Evolutionary conservation across 2,329 filamentous ascomycete species (phyloP).

Genomic region (Botrytis byssoidea): DNA sequence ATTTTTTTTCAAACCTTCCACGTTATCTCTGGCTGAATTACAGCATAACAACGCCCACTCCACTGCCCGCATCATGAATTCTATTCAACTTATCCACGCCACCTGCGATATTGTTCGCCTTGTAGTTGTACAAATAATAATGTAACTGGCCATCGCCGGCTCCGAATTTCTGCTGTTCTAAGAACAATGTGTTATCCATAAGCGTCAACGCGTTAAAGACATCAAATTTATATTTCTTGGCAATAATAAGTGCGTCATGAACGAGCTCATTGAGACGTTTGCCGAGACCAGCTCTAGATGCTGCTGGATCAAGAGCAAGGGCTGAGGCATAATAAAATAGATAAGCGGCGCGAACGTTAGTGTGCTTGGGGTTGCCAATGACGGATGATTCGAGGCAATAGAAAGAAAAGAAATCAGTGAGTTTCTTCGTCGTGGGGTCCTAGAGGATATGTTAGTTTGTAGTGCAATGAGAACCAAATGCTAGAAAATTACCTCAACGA

Average conservation of each 20-base stretch:
- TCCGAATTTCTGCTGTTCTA: slow-evolving; percentile 92
- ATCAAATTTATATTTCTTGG: slow-evolving; percentile 82
- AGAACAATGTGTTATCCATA: slow-evolving; percentile 90
- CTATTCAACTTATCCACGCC: slow-evolving; percentile 79
- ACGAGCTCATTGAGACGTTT: slow-evolving; percentile 77
- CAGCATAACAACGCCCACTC: slow-evolving; percentile 85
- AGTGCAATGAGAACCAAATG: background rate
- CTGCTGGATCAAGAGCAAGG: slow-evolving; percentile 61
- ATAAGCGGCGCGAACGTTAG: slow-evolving; percentile 83
- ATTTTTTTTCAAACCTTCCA: background rate
- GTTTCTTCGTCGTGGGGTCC: slow-evolving; percentile 66
- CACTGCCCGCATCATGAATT: slow-evolving; percentile 76
- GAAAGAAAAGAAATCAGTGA: slow-evolving; percentile 97
- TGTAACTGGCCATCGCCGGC: slow-evolving; percentile 92
- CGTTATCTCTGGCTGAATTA: slow-evolving; percentile 37
- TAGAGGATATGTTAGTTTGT: slow-evolving; percentile 31
- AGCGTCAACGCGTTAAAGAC: slow-evolving; percentile 95
- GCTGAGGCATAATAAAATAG: slow-evolving; percentile 96
- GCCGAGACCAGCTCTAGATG: slow-evolving; percentile 62
- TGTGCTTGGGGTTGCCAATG: slow-evolving; percentile 76
- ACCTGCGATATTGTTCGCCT: slow-evolving; percentile 78
- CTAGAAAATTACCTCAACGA: slow-evolving; percentile 65
- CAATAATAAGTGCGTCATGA: slow-evolving; percentile 81
- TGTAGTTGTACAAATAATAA: slow-evolving; percentile 98
- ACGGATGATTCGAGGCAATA: slow-evolving; percentile 93